These are phyloP conservation scores for Ceratobasidium sp. DNA, from an alignment of 1,284 basidiomycete genomes.

Conservation along the genomic window DNA sequence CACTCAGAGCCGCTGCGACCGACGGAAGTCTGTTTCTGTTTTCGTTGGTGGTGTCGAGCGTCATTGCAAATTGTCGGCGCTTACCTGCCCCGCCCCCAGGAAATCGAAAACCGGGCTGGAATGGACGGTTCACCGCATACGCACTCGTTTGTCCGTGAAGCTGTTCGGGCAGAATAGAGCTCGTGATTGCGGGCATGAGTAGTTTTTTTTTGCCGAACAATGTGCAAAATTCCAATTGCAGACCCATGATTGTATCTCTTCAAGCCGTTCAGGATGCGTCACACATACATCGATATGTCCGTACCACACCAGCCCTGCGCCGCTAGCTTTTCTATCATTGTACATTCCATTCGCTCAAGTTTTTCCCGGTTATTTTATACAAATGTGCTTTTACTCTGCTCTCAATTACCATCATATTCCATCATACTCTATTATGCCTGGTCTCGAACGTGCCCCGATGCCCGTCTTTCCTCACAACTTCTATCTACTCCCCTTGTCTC, in stretches of 20 bases:
- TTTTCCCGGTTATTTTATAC: background rate
- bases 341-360: background rate
- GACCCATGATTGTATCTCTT: background rate
- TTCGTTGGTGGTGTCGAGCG: conserved; percentile 35
- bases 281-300: conserved; percentile 25
- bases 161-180: background rate
- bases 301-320: conserved; percentile 2
- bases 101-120: conserved; percentile 8
- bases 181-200: background rate
- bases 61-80: conserved; percentile 38
- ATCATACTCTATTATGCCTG: conserved; percentile 1
- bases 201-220: conserved; percentile 11
- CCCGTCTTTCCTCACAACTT: background rate
- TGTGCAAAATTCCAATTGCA: background rate
- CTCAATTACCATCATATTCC: conserved; percentile 10
- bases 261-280: conserved; percentile 1
- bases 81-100: conserved; percentile 2
- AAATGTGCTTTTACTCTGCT: background rate
- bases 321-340: background rate
- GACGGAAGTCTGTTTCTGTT: conserved; percentile 29
- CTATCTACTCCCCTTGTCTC: conserved; percentile 21
- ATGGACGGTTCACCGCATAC: conserved; percentile 16
- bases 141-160: conserved; percentile 5
- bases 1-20: conserved; percentile 25
- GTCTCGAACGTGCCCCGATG: conserved; percentile 7